A percentile compares a stretch with the other conserved stretches of the same genome.
phyloP scores from a whole-genome alignment of 305 asterid species.

The Fraxinus xanthoxyloides region DNA sequence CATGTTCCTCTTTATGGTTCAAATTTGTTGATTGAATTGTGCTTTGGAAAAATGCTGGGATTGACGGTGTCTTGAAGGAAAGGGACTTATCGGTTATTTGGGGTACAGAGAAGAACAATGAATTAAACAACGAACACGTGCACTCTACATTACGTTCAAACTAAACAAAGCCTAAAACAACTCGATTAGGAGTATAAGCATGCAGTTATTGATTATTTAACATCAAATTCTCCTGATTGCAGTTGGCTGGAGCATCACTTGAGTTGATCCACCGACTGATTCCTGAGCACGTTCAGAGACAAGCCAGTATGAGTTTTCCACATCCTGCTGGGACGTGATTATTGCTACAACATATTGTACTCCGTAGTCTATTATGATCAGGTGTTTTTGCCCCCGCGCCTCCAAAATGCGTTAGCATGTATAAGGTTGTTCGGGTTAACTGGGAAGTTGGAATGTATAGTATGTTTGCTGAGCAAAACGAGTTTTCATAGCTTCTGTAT shows the following conservation, averaged over 20 bases:
- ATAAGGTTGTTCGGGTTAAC: conserved; percentile 20
- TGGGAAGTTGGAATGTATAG: conserved; percentile 21
- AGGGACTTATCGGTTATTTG: too few species aligned
- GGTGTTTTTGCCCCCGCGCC: conserved; percentile 25
- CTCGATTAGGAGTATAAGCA: neutral
- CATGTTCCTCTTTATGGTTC: neutral
- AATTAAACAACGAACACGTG: neutral
- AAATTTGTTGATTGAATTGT: neutral
- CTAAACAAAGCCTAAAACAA: neutral
- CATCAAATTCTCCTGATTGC: conserved; percentile 19
- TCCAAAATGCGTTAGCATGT: conserved; percentile 22
- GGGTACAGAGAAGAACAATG: neutral
- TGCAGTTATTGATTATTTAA: neutral
- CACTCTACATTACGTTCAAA: neutral
- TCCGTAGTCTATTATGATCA: neutral
- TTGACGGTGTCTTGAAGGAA: neutral
- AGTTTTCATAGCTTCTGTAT: conserved; percentile 26
- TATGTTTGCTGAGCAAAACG: conserved; percentile 20
- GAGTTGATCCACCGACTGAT: conserved; percentile 43
- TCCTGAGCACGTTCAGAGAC: conserved; percentile 47
- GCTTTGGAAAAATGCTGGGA: neutral
- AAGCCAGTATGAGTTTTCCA: conserved; percentile 24
- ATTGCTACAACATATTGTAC: neutral
- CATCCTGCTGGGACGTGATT: conserved; percentile 27
- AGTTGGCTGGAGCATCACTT: conserved; percentile 46